phyloP scores from a whole-genome alignment of 1,284 basidiomycete genomes.

The Cutaneotrichosporon mucoides region DNA sequence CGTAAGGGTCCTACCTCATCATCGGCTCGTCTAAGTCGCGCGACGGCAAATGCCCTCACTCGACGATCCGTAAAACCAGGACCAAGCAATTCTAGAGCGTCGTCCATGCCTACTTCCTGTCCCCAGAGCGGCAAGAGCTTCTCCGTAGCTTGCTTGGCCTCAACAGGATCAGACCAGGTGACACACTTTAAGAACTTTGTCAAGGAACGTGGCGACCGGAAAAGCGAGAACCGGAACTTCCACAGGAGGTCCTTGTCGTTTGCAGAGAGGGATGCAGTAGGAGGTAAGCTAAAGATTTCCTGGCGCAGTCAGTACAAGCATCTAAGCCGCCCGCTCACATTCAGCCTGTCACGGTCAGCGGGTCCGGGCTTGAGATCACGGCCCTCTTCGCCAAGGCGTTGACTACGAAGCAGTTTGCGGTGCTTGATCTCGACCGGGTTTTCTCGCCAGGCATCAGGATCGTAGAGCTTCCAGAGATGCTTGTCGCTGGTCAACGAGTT shows the following conservation, averaged over 20 bases:
- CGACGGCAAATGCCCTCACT: constrained; percentile 90
- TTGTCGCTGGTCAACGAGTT: constrained; percentile 58
- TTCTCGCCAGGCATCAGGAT: constrained; percentile 78
- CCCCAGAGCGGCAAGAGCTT: constrained; percentile 89
- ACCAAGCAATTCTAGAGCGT: constrained; percentile 90
- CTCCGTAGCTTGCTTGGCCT: constrained; percentile 97
- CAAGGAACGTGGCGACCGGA: constrained; percentile 64
- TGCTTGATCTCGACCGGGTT: constrained; percentile 99
- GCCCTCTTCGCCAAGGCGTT: constrained; percentile 89
- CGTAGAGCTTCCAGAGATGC: constrained; percentile 81
- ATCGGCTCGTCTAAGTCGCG: constrained; percentile 82
- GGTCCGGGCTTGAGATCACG: constrained; percentile 95
- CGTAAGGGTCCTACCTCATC: constrained; percentile 65
- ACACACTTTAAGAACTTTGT: constrained; percentile 99
- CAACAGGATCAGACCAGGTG: constrained; percentile 91
- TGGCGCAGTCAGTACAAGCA: constrained; percentile 40
- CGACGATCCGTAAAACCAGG: constrained; percentile 85
- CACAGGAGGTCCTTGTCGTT: constrained; percentile 96
- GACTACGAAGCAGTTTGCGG: constrained; percentile 86
- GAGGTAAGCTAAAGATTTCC: constrained; percentile 85
- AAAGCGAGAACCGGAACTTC: constrained; percentile 98
- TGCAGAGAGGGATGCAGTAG: constrained; percentile 77
- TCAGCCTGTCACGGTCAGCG: constrained; percentile 88
- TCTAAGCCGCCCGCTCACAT: constrained; percentile 54
- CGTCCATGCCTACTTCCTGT: constrained; percentile 91